Percentiles rank a stretch among this genome's conserved stretches.
Evolutionary conservation across 495 filamentous ascomycete species (phyloP).

Genomic region (Tuber brumale): DNA sequence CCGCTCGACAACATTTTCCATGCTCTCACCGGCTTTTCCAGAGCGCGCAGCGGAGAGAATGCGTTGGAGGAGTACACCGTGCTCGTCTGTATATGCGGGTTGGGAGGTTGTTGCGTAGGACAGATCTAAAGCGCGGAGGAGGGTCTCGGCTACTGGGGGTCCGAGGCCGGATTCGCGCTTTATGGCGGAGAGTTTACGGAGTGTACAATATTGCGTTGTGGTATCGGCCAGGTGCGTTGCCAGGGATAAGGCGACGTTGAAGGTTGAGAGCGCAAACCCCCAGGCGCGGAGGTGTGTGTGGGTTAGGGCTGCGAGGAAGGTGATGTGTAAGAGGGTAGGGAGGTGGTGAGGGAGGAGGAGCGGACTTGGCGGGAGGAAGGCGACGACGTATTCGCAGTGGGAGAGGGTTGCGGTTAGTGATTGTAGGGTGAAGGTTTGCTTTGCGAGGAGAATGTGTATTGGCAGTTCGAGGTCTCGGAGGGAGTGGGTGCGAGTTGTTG

Average conservation of each 20-base stretch:
- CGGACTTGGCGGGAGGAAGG: background rate
- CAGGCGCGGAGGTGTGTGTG: conserved; percentile 21
- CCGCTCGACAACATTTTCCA: conserved; percentile 16
- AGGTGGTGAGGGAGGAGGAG: conserved; percentile 4
- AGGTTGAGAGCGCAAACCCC: conserved; percentile 16
- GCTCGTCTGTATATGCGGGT: conserved; percentile 8
- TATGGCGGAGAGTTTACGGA: conserved; percentile 23
- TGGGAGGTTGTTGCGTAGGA: conserved; percentile 10
- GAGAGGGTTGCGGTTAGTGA: conserved; percentile 6
- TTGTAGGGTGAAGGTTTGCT: background rate
- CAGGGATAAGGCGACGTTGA: conserved; percentile 12
- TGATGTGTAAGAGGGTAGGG: conserved; percentile 9
- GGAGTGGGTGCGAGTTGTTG: background rate
- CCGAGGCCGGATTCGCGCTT: conserved; percentile 23
- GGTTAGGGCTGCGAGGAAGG: conserved; percentile 18
- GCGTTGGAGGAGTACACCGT: conserved; percentile 18
- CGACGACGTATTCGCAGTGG: background rate
- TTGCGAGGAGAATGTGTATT: conserved; percentile 2
- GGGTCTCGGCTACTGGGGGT: conserved; percentile 14
- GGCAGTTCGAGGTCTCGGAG: background rate
- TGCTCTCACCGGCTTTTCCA: conserved; percentile 19
- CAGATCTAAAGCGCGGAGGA: conserved; percentile 19
- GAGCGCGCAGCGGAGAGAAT: conserved; percentile 11
- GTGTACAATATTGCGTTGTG: conserved; percentile 19
- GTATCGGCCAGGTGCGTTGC: conserved; percentile 11